Percentiles rank a stretch among this genome's conserved stretches.
Conservation (phyloP, 768 basidiomycete genomes). For the Amanita thiersii region DNA sequence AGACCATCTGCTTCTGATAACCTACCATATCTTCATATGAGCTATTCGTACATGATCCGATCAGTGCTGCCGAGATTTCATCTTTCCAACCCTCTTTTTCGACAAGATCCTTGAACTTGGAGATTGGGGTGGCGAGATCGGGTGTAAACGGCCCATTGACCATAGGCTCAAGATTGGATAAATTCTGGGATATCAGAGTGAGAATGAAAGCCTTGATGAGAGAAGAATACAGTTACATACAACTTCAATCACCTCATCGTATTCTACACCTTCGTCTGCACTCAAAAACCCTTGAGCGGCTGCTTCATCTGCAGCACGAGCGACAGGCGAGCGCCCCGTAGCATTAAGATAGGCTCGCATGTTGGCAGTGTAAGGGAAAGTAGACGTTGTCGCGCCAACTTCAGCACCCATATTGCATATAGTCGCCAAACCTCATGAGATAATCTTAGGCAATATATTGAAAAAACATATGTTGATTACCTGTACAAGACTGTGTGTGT, state of each 20-base stretch:
- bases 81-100: slow-evolving; percentile 89
- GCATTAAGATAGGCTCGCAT: slow-evolving; percentile 89
- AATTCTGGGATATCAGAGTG: slow-evolving; percentile 42
- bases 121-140: slow-evolving; percentile 90
- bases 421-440: slow-evolving; percentile 68
- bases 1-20: neutral
- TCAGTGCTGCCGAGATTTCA: slow-evolving; percentile 82
- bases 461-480: slow-evolving; percentile 24
- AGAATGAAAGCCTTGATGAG: neutral
- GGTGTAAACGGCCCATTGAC: slow-evolving; percentile 98
- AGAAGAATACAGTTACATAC: slow-evolving; percentile 37
- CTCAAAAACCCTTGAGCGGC: slow-evolving; percentile 68
- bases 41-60: slow-evolving; percentile 99
- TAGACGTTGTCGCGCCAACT: slow-evolving; percentile 99
- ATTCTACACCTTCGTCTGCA: slow-evolving; percentile 84
- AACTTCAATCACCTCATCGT: slow-evolving; percentile 92
- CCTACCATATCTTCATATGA: slow-evolving; percentile 92
- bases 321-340: slow-evolving; percentile 82
- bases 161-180: slow-evolving; percentile 84
- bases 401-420: slow-evolving; percentile 99
- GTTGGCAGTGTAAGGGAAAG: slow-evolving; percentile 88
- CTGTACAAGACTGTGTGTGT: slow-evolving; percentile 84
- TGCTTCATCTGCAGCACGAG: slow-evolving; percentile 79
- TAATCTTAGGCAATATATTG: neutral
- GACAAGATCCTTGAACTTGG: slow-evolving; percentile 76